Evolutionary conservation across 2,329 filamentous ascomycete species (phyloP).

Genomic region (Arthrobotrys pseudoclavata): DNA sequence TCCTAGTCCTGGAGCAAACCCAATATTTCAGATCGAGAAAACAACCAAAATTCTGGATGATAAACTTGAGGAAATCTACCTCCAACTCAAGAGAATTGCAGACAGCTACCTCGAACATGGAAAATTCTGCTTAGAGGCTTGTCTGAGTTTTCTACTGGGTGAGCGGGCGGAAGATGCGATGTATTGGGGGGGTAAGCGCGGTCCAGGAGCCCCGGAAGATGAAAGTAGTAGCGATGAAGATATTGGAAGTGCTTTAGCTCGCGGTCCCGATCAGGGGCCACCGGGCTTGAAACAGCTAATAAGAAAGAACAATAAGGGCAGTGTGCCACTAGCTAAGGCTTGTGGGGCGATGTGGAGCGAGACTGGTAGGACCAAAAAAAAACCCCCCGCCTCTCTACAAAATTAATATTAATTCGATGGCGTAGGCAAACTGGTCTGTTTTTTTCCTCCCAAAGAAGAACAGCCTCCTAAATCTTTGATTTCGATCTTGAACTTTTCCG

Average conservation of each 20-base stretch:
- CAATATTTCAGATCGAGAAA: slow-evolving; percentile 72
- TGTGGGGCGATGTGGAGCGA: slow-evolving; percentile 65
- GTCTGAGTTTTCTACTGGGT: slow-evolving; percentile 74
- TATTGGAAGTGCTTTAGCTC: slow-evolving; percentile 68
- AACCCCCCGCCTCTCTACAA: background rate
- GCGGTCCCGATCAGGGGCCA: slow-evolving; percentile 41
- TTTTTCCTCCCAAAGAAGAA: slow-evolving; percentile 77
- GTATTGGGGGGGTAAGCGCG: slow-evolving; percentile 66
- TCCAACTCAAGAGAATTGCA: slow-evolving; percentile 71
- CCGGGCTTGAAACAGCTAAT: slow-evolving; percentile 54
- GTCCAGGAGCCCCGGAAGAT: slow-evolving; percentile 70
- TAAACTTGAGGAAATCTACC: slow-evolving; percentile 69
- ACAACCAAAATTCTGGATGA: slow-evolving; percentile 72
- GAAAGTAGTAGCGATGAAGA: slow-evolving; percentile 90
- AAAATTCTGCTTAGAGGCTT: slow-evolving; percentile 73
- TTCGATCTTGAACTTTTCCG: slow-evolving; percentile 69
- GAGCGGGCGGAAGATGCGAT: slow-evolving; percentile 72
- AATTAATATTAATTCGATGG: slow-evolving; percentile 1
- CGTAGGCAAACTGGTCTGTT: slow-evolving; percentile 74
- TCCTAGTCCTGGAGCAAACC: slow-evolving; percentile 68
- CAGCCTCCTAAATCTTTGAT: slow-evolving; percentile 72
- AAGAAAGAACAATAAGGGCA: slow-evolving; percentile 69
- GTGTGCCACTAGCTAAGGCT: slow-evolving; percentile 74
- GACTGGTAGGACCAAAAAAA: slow-evolving; percentile 37
- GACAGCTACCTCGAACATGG: slow-evolving; percentile 71